These are phyloP conservation scores for Penicillium freii DNA, from an alignment of 2,329 filamentous ascomycete species.

Conservation along the genomic window DNA sequence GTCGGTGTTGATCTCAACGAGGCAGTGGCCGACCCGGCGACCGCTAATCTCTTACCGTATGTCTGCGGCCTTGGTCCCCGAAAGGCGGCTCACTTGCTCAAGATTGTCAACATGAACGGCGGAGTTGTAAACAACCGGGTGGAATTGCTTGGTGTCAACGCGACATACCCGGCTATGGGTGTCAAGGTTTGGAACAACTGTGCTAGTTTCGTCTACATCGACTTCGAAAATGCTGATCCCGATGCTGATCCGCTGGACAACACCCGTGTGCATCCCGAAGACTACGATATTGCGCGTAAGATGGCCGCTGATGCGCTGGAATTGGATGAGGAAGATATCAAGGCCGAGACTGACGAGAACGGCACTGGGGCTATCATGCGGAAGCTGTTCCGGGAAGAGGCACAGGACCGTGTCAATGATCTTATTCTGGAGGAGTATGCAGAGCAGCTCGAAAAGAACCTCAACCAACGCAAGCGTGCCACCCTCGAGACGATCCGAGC, in stretches of 20 bases:
- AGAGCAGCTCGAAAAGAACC: constrained; percentile 87
- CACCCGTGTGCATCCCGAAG: constrained; percentile 95
- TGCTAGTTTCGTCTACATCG: constrained; percentile 89
- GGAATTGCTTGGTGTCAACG: constrained; percentile 84
- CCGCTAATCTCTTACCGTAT: constrained; percentile 84
- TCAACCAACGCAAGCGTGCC: constrained; percentile 90
- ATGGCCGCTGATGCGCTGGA: constrained; percentile 97
- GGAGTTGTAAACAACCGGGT: constrained; percentile 79
- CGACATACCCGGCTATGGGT: constrained; percentile 78
- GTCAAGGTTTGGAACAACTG: constrained; percentile 95
- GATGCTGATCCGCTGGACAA: constrained; percentile 91
- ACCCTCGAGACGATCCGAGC: constrained; percentile 95
- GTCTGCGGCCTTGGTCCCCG: constrained; percentile 87
- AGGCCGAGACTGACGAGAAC: constrained; percentile 86
- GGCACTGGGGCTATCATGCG: constrained; percentile 87
- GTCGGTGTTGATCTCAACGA: constrained; percentile 95
- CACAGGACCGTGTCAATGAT: constrained; percentile 93
- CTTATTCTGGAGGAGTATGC: constrained; percentile 95
- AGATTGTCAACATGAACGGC: constrained; percentile 88
- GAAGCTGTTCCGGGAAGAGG: constrained; percentile 90
- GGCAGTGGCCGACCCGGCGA: constrained; percentile 75
- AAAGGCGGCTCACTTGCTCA: constrained; percentile 80
- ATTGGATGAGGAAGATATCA: constrained; percentile 96
- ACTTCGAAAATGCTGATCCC: constrained; percentile 77
- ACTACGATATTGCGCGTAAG: constrained; percentile 96